These are phyloP conservation scores for Phallus indusiatus DNA, from an alignment of 768 basidiomycete genomes.

Conservation along the genomic window DNA sequence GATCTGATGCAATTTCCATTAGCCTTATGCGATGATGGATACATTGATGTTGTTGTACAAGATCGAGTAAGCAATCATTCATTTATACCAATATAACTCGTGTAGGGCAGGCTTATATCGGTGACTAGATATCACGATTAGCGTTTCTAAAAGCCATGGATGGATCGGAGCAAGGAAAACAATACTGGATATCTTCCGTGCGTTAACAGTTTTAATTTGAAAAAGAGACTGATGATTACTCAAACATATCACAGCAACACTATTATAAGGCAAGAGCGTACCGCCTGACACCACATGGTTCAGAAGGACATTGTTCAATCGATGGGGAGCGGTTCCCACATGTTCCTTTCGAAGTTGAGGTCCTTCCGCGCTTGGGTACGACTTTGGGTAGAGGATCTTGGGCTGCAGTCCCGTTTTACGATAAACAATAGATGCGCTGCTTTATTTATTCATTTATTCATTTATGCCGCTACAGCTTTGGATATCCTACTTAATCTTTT, in stretches of 20 bases:
- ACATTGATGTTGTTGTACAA: conserved; percentile 65
- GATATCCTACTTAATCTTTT: too few relatives aligned
- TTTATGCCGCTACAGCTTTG: too few relatives aligned
- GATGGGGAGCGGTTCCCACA: conserved; percentile 77
- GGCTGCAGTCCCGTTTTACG: background rate
- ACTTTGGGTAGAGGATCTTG: conserved; percentile 13
- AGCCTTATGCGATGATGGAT: conserved; percentile 67
- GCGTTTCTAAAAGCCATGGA: conserved; percentile 46
- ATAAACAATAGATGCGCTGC: background rate
- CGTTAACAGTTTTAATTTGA: conserved; percentile 15
- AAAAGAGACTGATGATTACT: conserved; percentile 1
- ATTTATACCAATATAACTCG: background rate
- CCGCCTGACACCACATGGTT: conserved; percentile 50
- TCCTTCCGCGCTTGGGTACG: conserved; percentile 47
- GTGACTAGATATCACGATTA: conserved; percentile 35
- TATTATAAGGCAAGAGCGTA: conserved; percentile 72
- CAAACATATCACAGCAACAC: conserved; percentile 37
- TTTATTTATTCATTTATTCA: background rate
- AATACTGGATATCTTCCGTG: conserved; percentile 56
- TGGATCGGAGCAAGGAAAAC: conserved; percentile 51
- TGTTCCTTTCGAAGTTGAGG: conserved; percentile 68
- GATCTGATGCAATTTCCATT: conserved; percentile 81
- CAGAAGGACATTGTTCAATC: conserved; percentile 50
- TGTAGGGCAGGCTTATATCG: background rate
- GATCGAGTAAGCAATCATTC: conserved; percentile 38